Base-by-base conservation (phyloP, 352 stramenopile genomes). In the Globisporangium parvum region DNA sequence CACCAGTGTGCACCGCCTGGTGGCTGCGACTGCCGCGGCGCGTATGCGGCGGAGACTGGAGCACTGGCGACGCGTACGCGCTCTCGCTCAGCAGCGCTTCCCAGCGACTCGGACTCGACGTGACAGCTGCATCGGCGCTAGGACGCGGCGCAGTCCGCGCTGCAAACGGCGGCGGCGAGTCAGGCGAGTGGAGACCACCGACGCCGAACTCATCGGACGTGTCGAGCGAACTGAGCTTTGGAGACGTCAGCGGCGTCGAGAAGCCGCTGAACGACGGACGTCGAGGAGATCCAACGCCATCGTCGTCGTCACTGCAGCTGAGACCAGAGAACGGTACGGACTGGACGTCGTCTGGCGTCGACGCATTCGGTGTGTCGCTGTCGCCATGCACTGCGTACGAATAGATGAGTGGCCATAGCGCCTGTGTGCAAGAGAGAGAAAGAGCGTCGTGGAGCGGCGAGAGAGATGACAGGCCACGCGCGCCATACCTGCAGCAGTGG, bases 151-250 rank as follows among this genome's bases (percentile, higher is more conserved):
- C 40, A 11, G 41, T 49, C 8, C 49, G 57, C 31, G 88, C 61
- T 17, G 83, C 83, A 69, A 93, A 93, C 0, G 83, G 83, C 4
- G 80, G 83, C 37, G 83, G 79, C 0, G 83, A 93, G 1, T 57
- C 55, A 10, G 82, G 78, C 40, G 79, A 87, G 9, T 59, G 55
- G 8, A 76, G 10, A 28, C 28, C 63, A 0, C 60, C 60, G 11
- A 69, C 60, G 9, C 54, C 62, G 59, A 87, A 87, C 24, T 80
- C 80, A 23, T 65, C 70, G 3, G 70, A 84, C 2, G 73, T 80
- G 46, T 80, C 75, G n/a, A 87, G 57, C 5, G 71, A 75, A 20
- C 73, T 66, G 51, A 86, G 51, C 50, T 83, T 80, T 9, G 77
- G 80, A 10, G 80, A 91, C 24, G 66, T 55, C 20, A 87, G 50